Conservation (phyloP, 345 rosid genomes). For the Balakata baccata region DNA sequence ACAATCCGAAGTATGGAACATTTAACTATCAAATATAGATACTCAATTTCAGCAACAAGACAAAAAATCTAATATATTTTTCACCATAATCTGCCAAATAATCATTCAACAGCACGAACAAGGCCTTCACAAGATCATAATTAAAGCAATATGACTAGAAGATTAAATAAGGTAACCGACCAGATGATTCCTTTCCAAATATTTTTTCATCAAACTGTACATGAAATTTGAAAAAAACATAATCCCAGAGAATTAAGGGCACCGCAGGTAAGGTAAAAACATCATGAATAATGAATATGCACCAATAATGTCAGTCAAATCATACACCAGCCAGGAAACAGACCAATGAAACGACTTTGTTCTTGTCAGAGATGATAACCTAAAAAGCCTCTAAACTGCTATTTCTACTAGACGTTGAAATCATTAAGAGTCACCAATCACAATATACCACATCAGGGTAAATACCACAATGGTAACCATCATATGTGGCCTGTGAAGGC, state of each 20-base stretch:
- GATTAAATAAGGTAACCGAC: too few species aligned
- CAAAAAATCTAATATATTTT: neutral
- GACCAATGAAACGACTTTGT: slow-evolving; percentile 4
- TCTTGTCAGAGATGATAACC: slow-evolving; percentile 1
- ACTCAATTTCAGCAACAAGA: neutral
- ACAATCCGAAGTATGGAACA: too few species aligned
- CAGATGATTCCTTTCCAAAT: neutral
- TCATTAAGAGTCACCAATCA: slow-evolving; percentile 3
- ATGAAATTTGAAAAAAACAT: neutral
- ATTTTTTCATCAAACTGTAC: neutral
- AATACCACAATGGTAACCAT: slow-evolving; percentile 14
- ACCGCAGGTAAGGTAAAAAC: neutral
- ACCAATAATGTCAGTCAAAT: neutral
- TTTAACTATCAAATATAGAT: too few species aligned
- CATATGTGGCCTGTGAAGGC: slow-evolving; percentile 12
- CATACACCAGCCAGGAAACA: neutral
- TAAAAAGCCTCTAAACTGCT: slow-evolving; percentile 3
- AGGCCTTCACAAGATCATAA: neutral
- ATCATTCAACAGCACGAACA: neutral
- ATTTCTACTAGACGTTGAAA: neutral
- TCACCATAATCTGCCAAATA: too few species aligned
- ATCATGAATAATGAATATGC: slow-evolving; percentile 1
- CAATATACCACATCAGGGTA: slow-evolving; percentile 24
- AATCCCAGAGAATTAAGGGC: neutral
- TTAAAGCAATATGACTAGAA: too few species aligned